These are phyloP conservation scores for Rhynchosporium secalis DNA, from an alignment of 2,329 filamentous ascomycete species.

Conservation along the genomic window DNA sequence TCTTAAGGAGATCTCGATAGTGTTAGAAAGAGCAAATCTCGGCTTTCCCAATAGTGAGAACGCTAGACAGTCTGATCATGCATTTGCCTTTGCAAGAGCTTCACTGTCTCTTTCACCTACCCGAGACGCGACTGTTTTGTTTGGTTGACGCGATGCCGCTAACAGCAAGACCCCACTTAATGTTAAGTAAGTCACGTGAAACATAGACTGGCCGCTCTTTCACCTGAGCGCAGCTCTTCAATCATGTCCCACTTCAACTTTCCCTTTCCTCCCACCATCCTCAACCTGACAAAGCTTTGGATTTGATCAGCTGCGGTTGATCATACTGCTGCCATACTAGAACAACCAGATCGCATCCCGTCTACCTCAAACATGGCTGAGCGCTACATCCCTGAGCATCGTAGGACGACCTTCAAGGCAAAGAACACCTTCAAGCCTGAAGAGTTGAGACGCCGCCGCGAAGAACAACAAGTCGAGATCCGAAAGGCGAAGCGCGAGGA, in stretches of 20 bases:
- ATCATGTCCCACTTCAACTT: slow-evolving; percentile 24
- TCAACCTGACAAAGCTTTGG: slow-evolving; percentile 22
- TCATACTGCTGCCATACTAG: slow-evolving; percentile 16
- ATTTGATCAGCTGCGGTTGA: slow-evolving; percentile 25
- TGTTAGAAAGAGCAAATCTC: too few species aligned
- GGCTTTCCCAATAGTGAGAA: neutral
- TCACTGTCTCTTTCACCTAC: neutral
- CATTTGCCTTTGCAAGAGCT: neutral
- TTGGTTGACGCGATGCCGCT: slow-evolving; percentile 24
- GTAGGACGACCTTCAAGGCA: slow-evolving; percentile 98
- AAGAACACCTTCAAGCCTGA: slow-evolving; percentile 99
- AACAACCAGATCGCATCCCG: slow-evolving; percentile 19
- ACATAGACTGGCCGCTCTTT: slow-evolving; percentile 16
- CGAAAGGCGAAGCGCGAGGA: slow-evolving; percentile 98
- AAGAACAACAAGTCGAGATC: slow-evolving; percentile 99
- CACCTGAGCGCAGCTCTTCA: neutral
- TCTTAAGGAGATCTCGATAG: too few species aligned
- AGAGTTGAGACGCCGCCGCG: slow-evolving; percentile 94
- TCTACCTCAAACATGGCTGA: slow-evolving; percentile 71
- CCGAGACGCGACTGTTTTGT: slow-evolving; percentile 12
- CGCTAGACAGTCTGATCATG: neutral
- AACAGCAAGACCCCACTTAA: slow-evolving; percentile 16
- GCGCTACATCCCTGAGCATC: slow-evolving; percentile 98
- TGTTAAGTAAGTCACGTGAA: slow-evolving; percentile 17
- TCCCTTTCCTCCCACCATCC: slow-evolving; percentile 15